Evolutionary conservation across 805 yeast genomes (phyloP).

Genomic region (Clavispora phyllophila): DNA sequence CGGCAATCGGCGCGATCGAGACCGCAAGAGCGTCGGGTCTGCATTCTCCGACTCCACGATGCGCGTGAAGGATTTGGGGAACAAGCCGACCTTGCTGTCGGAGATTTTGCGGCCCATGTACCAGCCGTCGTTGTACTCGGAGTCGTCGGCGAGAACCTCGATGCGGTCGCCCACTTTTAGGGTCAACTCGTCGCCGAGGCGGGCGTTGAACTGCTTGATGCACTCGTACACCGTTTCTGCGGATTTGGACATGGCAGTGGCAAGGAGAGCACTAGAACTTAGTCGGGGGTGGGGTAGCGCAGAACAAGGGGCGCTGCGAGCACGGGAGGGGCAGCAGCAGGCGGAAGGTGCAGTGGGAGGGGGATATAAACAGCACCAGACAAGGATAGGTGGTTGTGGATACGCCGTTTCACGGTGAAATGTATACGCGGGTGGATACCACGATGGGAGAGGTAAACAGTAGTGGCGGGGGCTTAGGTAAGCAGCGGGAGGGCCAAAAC

Average conservation of each 20-base stretch:
- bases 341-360: background rate
- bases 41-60: constrained; percentile 15
- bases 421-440: background rate
- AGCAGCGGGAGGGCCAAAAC: background rate
- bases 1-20: constrained; percentile 52
- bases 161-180: constrained; percentile 78
- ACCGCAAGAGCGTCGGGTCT: constrained; percentile 29
- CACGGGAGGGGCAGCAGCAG: background rate
- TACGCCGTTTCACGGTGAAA: background rate
- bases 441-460: background rate
- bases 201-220: constrained; percentile 79
- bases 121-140: constrained; percentile 96
- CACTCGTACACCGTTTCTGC: constrained; percentile 41
- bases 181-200: constrained; percentile 85
- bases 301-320: too few relatives aligned
- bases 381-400: background rate
- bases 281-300: background rate
- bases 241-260: background rate
- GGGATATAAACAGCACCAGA: background rate
- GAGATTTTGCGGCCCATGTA: constrained; percentile 78
- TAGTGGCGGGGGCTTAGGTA: background rate
- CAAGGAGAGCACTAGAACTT: too few relatives aligned
- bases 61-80: constrained; percentile 86
- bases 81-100: constrained; percentile 76
- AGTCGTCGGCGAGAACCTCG: constrained; percentile 87